Evolutionary conservation across 257 asterid genomes (phyloP).

Genomic region (Solanum sitiens): DNA sequence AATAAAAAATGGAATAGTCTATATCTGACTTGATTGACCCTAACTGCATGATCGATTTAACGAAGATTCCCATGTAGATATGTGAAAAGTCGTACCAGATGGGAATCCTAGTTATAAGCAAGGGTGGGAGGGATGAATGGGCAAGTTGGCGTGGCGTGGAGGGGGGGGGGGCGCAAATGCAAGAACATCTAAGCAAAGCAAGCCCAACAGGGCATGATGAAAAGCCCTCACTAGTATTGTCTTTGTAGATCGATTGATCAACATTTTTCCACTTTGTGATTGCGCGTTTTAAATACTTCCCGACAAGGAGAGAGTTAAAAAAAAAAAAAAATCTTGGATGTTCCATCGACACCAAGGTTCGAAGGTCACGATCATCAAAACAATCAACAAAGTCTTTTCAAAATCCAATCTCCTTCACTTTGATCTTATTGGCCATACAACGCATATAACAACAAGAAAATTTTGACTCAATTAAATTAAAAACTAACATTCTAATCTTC

Average conservation of each 20-base stretch:
- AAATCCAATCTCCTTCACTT: too few relatives aligned
- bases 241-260: too few relatives aligned
- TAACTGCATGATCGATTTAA: neutral
- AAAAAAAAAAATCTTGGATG: too few relatives aligned
- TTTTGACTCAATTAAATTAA: neutral
- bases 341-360: neutral
- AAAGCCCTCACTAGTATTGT: too few relatives aligned
- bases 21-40: neutral
- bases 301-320: neutral
- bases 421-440: neutral
- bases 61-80: neutral
- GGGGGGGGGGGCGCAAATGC: neutral
- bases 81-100: neutral
- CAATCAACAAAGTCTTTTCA: too few relatives aligned
- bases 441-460: neutral
- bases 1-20: too few relatives aligned
- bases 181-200: too few relatives aligned
- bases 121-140: neutral
- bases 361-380: too few relatives aligned
- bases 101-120: neutral
- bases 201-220: too few relatives aligned
- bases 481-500: neutral
- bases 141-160: neutral
- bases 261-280: neutral
- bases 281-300: too few relatives aligned